These are phyloP conservation scores for Aspergillus clavatus DNA, from an alignment of 2,329 filamentous ascomycete species.

Conservation along the genomic window DNA sequence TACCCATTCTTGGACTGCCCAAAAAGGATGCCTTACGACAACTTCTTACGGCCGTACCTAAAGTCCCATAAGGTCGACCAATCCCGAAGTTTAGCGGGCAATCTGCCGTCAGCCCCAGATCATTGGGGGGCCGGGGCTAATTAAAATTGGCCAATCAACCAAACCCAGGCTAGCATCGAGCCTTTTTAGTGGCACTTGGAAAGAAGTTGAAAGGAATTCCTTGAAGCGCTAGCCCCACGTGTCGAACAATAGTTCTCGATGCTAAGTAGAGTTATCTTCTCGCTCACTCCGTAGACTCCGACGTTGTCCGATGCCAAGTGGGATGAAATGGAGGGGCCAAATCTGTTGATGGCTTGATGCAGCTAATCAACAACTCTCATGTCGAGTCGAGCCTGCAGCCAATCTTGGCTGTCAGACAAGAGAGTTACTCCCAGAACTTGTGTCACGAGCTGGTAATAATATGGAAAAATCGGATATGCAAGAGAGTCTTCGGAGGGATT, in stretches of 20 bases:
- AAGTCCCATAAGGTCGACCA: background rate
- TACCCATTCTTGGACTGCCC: background rate
- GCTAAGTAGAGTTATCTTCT: background rate
- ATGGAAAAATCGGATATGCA: background rate
- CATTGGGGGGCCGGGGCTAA: background rate
- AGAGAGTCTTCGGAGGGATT: background rate
- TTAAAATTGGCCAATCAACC: background rate
- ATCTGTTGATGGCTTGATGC: background rate
- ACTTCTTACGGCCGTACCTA: background rate
- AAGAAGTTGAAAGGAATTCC: background rate
- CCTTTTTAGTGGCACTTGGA: background rate
- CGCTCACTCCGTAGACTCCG: background rate
- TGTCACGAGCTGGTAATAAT: background rate
- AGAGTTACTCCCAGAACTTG: background rate
- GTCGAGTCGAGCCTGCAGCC: background rate
- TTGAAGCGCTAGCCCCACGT: background rate
- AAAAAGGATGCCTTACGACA: background rate
- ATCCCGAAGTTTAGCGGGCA: background rate
- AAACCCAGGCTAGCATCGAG: background rate
- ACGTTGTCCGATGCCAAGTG: background rate
- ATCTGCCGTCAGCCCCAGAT: background rate
- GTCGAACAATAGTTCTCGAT: background rate
- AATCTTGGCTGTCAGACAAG: background rate
- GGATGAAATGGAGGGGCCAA: background rate
- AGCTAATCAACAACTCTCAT: background rate